Percentiles rank a stretch among this genome's conserved stretches.
Evolutionary conservation across 768 basidiomycete species (phyloP).

Genomic region (Termitomyces eurrhizus): DNA sequence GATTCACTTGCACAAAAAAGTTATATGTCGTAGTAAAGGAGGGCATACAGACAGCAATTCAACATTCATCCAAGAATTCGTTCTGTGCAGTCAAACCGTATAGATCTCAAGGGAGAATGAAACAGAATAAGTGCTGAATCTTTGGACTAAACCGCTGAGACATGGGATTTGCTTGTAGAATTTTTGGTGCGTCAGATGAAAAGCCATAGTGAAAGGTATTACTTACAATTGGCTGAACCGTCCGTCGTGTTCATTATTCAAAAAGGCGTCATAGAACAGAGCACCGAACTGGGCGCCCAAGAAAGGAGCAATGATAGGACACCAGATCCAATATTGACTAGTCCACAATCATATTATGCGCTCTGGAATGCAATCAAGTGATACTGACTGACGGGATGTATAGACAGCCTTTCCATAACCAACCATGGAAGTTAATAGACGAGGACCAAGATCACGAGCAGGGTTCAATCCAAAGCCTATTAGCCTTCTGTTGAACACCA

Average conservation of each 20-base stretch:
- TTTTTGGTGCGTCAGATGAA: background rate
- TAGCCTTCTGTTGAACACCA: background rate
- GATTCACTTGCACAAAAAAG: background rate
- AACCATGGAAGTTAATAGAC: slow-evolving; percentile 65
- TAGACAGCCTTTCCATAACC: slow-evolving; percentile 58
- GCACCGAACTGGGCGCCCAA: slow-evolving; percentile 57
- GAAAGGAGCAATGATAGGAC: slow-evolving; percentile 58
- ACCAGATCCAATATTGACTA: slow-evolving; percentile 72
- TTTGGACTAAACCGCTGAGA: background rate
- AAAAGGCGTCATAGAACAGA: slow-evolving; percentile 55
- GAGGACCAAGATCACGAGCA: slow-evolving; percentile 49
- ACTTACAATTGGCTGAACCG: slow-evolving; percentile 46
- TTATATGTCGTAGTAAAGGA: background rate
- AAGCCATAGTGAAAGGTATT: background rate
- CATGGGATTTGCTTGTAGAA: background rate
- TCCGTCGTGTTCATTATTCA: slow-evolving; percentile 53
- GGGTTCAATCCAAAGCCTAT: slow-evolving; percentile 34
- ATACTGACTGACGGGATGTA: slow-evolving; percentile 38
- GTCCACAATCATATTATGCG: slow-evolving; percentile 8
- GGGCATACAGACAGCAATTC: background rate
- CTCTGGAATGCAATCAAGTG: background rate
- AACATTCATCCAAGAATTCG: background rate
- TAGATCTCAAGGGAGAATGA: background rate
- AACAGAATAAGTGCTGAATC: background rate
- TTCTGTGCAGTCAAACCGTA: background rate